A percentile compares a stretch with the other conserved stretches of the same genome.
Conservation (phyloP, 2,329 filamentous ascomycete genomes). For the Aspergillus neoniger region DNA sequence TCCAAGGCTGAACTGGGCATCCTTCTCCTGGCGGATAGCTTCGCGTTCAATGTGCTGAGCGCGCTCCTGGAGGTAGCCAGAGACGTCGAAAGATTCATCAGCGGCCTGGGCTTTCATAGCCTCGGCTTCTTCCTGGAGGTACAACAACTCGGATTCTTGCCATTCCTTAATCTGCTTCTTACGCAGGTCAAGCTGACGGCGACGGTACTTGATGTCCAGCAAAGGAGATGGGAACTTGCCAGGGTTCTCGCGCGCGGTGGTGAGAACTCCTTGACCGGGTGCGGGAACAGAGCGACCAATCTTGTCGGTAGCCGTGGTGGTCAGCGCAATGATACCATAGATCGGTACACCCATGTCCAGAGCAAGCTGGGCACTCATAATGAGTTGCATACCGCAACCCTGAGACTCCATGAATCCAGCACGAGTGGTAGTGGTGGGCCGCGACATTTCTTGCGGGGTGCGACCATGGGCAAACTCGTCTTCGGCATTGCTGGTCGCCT, state of each 20-base stretch:
- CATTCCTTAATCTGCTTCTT: slow-evolving; percentile 93
- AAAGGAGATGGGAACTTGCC: slow-evolving; percentile 94
- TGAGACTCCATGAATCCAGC: slow-evolving; percentile 99
- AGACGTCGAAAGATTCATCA: slow-evolving; percentile 70
- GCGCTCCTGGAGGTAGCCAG: slow-evolving; percentile 83
- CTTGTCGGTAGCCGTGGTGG: slow-evolving; percentile 97
- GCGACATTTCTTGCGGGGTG: slow-evolving; percentile 96
- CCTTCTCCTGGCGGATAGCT: slow-evolving; percentile 86
- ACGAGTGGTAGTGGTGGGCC: slow-evolving; percentile 92
- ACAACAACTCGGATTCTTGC: slow-evolving; percentile 93
- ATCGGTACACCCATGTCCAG: slow-evolving; percentile 99
- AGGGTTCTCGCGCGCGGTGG: slow-evolving; percentile 85
- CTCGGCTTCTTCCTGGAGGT: slow-evolving; percentile 85
- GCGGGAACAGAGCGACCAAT: slow-evolving; percentile 97
- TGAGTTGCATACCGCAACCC: slow-evolving; percentile 95
- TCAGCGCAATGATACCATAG: slow-evolving; percentile 89
- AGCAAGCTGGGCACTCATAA: slow-evolving; percentile 95
- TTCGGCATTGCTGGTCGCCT: slow-evolving; percentile 96
- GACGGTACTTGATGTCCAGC: slow-evolving; percentile 96
- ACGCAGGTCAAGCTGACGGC: slow-evolving; percentile 89
- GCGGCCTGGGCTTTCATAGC: slow-evolving; percentile 81
- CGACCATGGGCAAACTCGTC: slow-evolving; percentile 95
- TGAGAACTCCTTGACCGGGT: slow-evolving; percentile 94
- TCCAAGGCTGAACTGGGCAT: slow-evolving; percentile 86
- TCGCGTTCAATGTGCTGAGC: slow-evolving; percentile 84